These are phyloP conservation scores for Oryza officinalis DNA, from an alignment of 176 grass and related monocot genomes.

Conservation along the genomic window DNA sequence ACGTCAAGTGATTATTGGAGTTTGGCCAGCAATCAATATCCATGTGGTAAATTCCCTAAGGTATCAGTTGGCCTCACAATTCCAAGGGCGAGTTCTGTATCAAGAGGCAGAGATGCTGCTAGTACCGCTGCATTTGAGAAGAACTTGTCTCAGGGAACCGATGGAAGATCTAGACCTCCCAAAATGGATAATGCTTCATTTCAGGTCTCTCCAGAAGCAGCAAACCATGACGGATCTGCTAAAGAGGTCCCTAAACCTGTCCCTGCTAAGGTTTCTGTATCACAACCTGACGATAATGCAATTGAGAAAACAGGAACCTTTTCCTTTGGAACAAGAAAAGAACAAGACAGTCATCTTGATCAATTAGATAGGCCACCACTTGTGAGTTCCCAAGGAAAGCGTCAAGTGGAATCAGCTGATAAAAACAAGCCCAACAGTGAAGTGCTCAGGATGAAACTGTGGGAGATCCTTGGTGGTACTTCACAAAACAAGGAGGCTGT, in stretches of 20 bases:
- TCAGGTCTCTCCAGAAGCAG: slow-evolving; percentile 42
- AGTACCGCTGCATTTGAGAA: slow-evolving; percentile 30
- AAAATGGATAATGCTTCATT: slow-evolving; percentile 36
- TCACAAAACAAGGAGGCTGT: slow-evolving; percentile 70
- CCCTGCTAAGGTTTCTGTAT: slow-evolving; percentile 43
- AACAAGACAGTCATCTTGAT: slow-evolving; percentile 41
- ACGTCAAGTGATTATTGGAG: slow-evolving; percentile 55
- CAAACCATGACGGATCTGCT: slow-evolving; percentile 40
- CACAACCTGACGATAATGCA: slow-evolving; percentile 38
- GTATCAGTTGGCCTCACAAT: slow-evolving; percentile 77
- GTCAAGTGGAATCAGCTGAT: slow-evolving; percentile 29
- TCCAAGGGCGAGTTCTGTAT: slow-evolving; percentile 42
- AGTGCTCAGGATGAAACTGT: slow-evolving; percentile 69
- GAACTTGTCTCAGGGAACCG: slow-evolving; percentile 48
- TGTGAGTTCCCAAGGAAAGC: slow-evolving; percentile 42
- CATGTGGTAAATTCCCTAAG: slow-evolving; percentile 70
- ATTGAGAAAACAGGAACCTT: slow-evolving; percentile 44
- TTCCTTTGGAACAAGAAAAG: slow-evolving; percentile 53
- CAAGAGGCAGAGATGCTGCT: slow-evolving; percentile 32
- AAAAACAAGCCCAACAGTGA: slow-evolving; percentile 52
- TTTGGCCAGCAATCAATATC: slow-evolving; percentile 63
- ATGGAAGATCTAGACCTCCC: slow-evolving; percentile 42
- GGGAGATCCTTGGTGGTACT: slow-evolving; percentile 84
- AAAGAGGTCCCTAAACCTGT: slow-evolving; percentile 50
- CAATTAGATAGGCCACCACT: slow-evolving; percentile 42